phyloP scores from a whole-genome alignment of 176 grass and related monocot species.

The Metroxylon sagu region DNA sequence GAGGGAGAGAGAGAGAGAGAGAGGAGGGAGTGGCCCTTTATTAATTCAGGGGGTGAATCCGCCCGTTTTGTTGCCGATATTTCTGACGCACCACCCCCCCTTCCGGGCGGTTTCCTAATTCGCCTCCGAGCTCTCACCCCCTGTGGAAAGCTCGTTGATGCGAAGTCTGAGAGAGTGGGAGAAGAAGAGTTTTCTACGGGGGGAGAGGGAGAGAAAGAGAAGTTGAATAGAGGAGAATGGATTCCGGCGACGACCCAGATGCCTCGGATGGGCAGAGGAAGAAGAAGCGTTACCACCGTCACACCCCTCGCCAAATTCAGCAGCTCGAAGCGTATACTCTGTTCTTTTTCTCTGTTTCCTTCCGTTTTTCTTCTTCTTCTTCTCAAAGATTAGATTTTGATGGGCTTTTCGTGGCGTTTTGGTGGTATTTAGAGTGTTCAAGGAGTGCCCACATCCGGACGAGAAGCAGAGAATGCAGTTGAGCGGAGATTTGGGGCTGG shows the following conservation, averaged over 20 bases:
- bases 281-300: slow-evolving; percentile 90
- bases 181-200: too few species aligned
- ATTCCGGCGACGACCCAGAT: slow-evolving; percentile 75
- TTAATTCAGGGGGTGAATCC: not conserved
- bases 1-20: too few species aligned
- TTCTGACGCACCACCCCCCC: not conserved
- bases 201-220: not conserved
- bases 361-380: too few species aligned
- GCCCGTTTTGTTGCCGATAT: slow-evolving; percentile 5
- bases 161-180: too few species aligned
- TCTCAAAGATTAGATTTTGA: not conserved
- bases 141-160: too few species aligned
- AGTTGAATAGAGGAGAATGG: slow-evolving; percentile 28
- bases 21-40: too few species aligned
- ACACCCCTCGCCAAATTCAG: slow-evolving; percentile 97
- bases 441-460: slow-evolving; percentile 93
- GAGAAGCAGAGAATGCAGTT: slow-evolving; percentile 89
- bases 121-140: not conserved
- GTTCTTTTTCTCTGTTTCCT: not conserved
- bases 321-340: slow-evolving; percentile 68
- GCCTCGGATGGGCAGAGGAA: slow-evolving; percentile 52
- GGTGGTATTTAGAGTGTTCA: slow-evolving; percentile 59
- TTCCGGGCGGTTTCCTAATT: not conserved
- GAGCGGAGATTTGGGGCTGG: slow-evolving; percentile 72
- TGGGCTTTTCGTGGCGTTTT: not conserved